phyloP scores from a whole-genome alignment of 2,329 filamentous ascomycete genomes.

The Pseudogymnoascus sp. region DNA sequence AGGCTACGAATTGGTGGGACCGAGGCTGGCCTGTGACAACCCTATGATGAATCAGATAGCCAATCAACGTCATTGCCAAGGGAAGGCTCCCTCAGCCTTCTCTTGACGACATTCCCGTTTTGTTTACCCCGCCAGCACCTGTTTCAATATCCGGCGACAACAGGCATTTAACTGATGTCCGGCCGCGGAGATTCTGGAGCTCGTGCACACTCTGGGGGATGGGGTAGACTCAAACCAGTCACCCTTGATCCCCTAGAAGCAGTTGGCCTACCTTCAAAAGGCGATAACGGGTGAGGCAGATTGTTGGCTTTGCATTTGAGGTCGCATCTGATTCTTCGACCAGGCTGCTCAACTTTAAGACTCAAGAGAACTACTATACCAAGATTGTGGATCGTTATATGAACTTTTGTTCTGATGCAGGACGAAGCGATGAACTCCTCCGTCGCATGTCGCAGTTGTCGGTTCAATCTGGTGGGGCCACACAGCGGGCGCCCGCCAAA shows the following conservation, averaged over 20 bases:
- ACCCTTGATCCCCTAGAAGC: conserved; percentile 70
- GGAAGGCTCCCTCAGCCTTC: background rate
- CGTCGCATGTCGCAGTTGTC: conserved; percentile 63
- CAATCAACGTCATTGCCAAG: background rate
- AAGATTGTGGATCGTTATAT: conserved; percentile 85
- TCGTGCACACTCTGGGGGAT: conserved; percentile 43
- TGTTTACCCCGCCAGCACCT: conserved; percentile 2
- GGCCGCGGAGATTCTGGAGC: conserved; percentile 15
- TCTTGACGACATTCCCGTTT: conserved; percentile 3
- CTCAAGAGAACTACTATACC: conserved; percentile 79
- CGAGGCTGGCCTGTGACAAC: background rate
- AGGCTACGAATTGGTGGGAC: conserved; percentile 4
- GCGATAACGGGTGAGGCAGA: conserved; percentile 65
- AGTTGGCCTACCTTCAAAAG: conserved; percentile 84
- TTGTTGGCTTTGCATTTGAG: background rate
- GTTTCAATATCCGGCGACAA: background rate
- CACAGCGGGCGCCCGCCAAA: background rate
- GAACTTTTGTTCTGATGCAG: conserved; percentile 72
- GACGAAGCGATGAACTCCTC: conserved; percentile 65
- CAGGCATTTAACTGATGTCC: conserved; percentile 7
- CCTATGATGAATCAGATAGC: background rate
- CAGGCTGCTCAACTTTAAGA: conserved; percentile 66
- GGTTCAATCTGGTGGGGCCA: conserved; percentile 19
- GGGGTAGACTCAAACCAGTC: conserved; percentile 66
- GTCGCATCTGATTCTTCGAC: conserved; percentile 8